A percentile compares a stretch with the other conserved stretches of the same genome.
Conservation (phyloP, 257 asterid species). For the Galeopsis tetrahit region DNA sequence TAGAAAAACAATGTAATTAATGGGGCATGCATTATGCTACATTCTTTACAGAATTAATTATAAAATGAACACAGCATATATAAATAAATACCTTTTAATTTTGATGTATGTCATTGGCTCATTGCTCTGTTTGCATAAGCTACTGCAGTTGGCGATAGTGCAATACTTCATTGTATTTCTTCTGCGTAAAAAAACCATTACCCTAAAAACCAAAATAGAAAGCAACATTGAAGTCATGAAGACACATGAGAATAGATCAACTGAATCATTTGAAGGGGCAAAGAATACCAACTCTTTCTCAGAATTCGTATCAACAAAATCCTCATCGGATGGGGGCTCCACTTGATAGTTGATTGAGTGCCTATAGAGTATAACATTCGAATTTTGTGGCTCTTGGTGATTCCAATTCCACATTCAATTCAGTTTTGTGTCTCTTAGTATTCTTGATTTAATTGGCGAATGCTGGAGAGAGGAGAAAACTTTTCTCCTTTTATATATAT, state of each 20-base stretch:
- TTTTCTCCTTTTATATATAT: too few relatives aligned
- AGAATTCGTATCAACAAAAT: conserved; percentile 75
- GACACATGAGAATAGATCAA: neutral
- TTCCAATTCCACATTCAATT: too few relatives aligned
- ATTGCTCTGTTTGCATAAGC: conserved; percentile 97
- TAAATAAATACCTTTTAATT: conserved; percentile 65
- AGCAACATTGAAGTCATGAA: conserved; percentile 21
- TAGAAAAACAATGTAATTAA: conserved; percentile 23
- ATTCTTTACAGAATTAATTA: conserved; percentile 9
- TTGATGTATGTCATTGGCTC: conserved; percentile 93
- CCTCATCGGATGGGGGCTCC: conserved; percentile 53
- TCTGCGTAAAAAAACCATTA: conserved; percentile 82
- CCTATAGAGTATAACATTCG: too few relatives aligned
- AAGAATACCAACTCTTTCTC: conserved; percentile 89
- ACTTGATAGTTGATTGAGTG: conserved; percentile 61
- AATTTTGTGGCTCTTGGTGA: too few relatives aligned
- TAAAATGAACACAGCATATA: conserved; percentile 6
- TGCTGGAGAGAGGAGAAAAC: too few relatives aligned
- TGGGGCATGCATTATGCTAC: conserved; percentile 19
- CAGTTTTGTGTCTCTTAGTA: too few relatives aligned
- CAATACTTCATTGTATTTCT: conserved; percentile 94
- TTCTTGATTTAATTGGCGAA: too few relatives aligned
- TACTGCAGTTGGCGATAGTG: conserved; percentile 91
- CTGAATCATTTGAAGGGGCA: conserved; percentile 15
- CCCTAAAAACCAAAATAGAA: conserved; percentile 55